phyloP scores from a whole-genome alignment of 805 yeast species.

The Wickerhamiella lipophila region DNA sequence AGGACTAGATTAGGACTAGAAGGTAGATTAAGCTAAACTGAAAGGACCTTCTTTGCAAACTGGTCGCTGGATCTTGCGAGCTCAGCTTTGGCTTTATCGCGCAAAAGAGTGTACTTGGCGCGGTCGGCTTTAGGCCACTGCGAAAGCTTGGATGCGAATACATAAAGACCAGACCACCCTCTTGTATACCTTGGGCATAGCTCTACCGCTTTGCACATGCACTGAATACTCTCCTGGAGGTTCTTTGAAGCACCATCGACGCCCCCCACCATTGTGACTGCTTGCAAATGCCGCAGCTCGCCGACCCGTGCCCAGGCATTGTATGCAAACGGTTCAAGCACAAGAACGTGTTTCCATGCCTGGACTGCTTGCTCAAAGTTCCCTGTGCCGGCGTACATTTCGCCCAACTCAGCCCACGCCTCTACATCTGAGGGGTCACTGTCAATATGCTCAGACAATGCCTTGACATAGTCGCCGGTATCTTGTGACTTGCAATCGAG shows the following conservation, averaged over 20 bases:
- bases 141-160: constrained; percentile 17
- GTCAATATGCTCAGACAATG: constrained; percentile 43
- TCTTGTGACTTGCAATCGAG: constrained; percentile 12
- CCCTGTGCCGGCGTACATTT: constrained; percentile 47
- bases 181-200: constrained; percentile 53
- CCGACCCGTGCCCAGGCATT: constrained; percentile 54
- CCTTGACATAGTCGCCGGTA: constrained; percentile 39
- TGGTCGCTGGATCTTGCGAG: constrained; percentile 30
- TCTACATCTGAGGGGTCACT: constrained; percentile 62
- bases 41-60: constrained; percentile 29
- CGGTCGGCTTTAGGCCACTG: constrained; percentile 22
- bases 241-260: constrained; percentile 17
- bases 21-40: too few relatives aligned
- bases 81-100: constrained; percentile 29
- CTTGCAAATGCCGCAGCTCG: constrained; percentile 29
- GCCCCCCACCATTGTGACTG: constrained; percentile 15
- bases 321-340: constrained; percentile 58
- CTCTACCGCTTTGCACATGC: constrained; percentile 62
- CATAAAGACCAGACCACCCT: constrained; percentile 60
- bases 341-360: constrained; percentile 56
- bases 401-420: constrained; percentile 66
- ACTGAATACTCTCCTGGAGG: constrained; percentile 27
- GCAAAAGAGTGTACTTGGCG: constrained; percentile 26
- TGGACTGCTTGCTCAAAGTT: constrained; percentile 55
- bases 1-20: too few relatives aligned